Base-by-base conservation (phyloP, 805 yeast species). In the Candida jianshihensis region DNA sequence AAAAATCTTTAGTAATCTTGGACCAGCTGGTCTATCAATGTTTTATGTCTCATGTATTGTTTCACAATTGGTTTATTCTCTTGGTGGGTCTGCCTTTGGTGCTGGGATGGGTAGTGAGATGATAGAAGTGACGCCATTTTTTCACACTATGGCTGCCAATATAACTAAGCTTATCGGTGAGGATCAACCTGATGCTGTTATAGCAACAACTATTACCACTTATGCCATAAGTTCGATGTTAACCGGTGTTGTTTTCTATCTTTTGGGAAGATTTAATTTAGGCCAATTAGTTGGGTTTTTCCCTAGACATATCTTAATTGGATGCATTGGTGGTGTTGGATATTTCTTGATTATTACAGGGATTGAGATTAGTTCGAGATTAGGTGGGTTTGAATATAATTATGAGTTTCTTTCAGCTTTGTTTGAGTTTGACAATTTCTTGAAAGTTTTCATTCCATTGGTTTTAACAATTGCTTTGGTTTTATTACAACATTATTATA, bases 81-180 rank as follows among this genome's bases (percentile, higher is more conserved):
- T 85, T 18, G 98, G 98, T 13, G 94, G 94, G 1, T 85, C 96
- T 13, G 83, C 85, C 8, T 90, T 92, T 63, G 77, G 76, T 42
- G 72, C 88, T 2, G 96, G 95, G n/a, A 78, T 90, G 30, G 98
- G 98, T 1, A 84, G 96, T 4, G 97, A 92, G 61, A 92, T 92
- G 98, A 92, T 92, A 46, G 98, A 92, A 58, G 87, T 92, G n/a
- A 95, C 96, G 2, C 98, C 98, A 2, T 92, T 92, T 57, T 90
- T 90, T 66, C 98, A 92, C 54, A 72, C 94, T 3, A 89, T 92
- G 95, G 97, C 97, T 1, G 65, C 73, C 19, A 65, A 80, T 12
- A 79, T 92, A 33, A 65, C 80, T 56, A 54, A 60, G 3, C 65
- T 69, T 17, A 66, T 85, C 49, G 80, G 80, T 8, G 70, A 61